A percentile compares a stretch with the other conserved stretches of the same genome.
These are phyloP conservation scores for Termitomyces sp. DNA, from an alignment of 768 basidiomycete genomes.

Conservation along the genomic window DNA sequence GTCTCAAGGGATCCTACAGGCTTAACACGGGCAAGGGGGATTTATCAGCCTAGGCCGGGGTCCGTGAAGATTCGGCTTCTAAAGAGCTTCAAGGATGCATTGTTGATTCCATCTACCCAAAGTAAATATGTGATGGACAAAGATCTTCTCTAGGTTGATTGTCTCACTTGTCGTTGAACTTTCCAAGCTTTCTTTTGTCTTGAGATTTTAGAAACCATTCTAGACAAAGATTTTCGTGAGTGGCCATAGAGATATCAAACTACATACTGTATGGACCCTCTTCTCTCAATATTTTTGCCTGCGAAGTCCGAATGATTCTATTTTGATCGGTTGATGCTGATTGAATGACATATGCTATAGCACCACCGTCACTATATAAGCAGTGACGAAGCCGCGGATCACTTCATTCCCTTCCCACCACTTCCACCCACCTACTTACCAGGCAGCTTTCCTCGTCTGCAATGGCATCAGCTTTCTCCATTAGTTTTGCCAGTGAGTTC, in stretches of 20 bases:
- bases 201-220: no score
- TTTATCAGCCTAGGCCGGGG: no score
- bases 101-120: not conserved
- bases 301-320: not conserved
- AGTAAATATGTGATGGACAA: not conserved
- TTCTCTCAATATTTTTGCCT: no score
- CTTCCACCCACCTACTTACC: not conserved
- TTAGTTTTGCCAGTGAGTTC: conserved; percentile 25
- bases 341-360: not conserved
- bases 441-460: not conserved
- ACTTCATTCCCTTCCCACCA: not conserved
- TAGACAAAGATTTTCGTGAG: not conserved
- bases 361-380: not conserved
- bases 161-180: not conserved
- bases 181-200: not conserved
- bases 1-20: not conserved
- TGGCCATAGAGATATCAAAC: not conserved
- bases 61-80: not conserved
- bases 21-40: not conserved
- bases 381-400: not conserved
- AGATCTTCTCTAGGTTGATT: not conserved
- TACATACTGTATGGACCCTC: no score
- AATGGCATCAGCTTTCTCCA: conserved; percentile 13
- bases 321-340: not conserved
- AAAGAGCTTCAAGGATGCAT: not conserved